A percentile compares a stretch with the other conserved stretches of the same genome.
Evolutionary conservation across 2,329 filamentous ascomycete species (phyloP).

Genomic region (Massarina eburnea): DNA sequence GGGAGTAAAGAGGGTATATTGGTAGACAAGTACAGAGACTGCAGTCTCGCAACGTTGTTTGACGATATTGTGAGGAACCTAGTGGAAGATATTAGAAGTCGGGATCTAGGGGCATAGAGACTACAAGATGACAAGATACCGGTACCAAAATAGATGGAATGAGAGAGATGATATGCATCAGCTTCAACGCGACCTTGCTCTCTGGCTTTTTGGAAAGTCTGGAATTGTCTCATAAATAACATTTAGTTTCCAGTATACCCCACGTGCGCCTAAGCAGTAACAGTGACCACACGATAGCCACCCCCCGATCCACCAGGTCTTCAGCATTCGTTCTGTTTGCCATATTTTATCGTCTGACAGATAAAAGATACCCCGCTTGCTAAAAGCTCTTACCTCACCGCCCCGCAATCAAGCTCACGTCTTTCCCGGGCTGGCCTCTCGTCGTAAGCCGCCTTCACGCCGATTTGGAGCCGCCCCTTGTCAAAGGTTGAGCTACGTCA

Average conservation of each 20-base stretch:
- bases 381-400: neutral
- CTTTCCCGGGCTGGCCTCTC: neutral
- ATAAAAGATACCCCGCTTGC: too few relatives aligned
- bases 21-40: slow-evolving; percentile 72
- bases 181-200: too few relatives aligned
- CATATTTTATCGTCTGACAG: too few relatives aligned
- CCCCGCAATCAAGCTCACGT: neutral
- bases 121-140: neutral
- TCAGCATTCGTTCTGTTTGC: too few relatives aligned
- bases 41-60: slow-evolving; percentile 71
- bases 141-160: neutral
- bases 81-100: slow-evolving; percentile 36
- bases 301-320: too few relatives aligned
- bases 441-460: neutral
- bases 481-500: neutral
- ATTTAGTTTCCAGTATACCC: too few relatives aligned
- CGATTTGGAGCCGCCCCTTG: neutral
- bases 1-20: slow-evolving; percentile 46
- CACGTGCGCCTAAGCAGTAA: too few relatives aligned
- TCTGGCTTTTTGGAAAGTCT: too few relatives aligned
- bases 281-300: too few relatives aligned
- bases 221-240: too few relatives aligned
- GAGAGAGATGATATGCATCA: neutral
- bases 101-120: slow-evolving; percentile 1
- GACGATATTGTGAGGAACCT: slow-evolving; percentile 62